Percentiles rank a stretch among this genome's conserved stretches.
Evolutionary conservation across 208 protist genomes (phyloP).

Genomic region (Naegleria gruberi): DNA sequence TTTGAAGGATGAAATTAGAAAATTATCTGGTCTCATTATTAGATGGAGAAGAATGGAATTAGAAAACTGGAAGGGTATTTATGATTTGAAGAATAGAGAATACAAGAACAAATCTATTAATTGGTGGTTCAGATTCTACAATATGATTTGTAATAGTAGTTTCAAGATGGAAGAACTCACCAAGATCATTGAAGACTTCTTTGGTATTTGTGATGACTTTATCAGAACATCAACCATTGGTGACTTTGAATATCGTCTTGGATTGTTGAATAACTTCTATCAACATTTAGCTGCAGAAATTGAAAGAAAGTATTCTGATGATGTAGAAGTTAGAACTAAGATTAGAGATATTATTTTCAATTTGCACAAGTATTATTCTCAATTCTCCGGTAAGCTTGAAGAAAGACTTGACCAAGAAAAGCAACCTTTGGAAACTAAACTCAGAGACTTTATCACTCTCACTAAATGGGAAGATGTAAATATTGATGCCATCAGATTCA

Average conservation of each 20-base stretch:
- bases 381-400: slow-evolving; percentile 33
- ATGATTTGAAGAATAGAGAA: slow-evolving; percentile 65
- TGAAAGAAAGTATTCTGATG: background rate
- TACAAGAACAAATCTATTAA: slow-evolving; percentile 42
- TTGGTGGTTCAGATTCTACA: slow-evolving; percentile 55
- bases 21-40: slow-evolving; percentile 77
- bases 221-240: slow-evolving; percentile 45
- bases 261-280: slow-evolving; percentile 43
- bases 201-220: slow-evolving; percentile 39
- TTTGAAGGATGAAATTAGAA: slow-evolving; percentile 69
- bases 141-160: slow-evolving; percentile 28
- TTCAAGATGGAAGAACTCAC: background rate
- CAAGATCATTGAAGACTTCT: slow-evolving; percentile 17
- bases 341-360: slow-evolving; percentile 35
- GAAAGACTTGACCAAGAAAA: slow-evolving; percentile 24
- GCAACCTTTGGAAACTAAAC: slow-evolving; percentile 52
- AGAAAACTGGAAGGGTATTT: slow-evolving; percentile 80
- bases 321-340: background rate
- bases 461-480: slow-evolving; percentile 54
- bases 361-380: slow-evolving; percentile 46
- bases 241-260: slow-evolving; percentile 48
- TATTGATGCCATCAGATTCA: background rate
- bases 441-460: slow-evolving; percentile 52
- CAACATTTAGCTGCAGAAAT: slow-evolving; percentile 35
- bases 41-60: slow-evolving; percentile 93